Evolutionary conservation across 2,329 filamentous ascomycete species (phyloP).

Genomic region (Pyrenochaeta sp.): DNA sequence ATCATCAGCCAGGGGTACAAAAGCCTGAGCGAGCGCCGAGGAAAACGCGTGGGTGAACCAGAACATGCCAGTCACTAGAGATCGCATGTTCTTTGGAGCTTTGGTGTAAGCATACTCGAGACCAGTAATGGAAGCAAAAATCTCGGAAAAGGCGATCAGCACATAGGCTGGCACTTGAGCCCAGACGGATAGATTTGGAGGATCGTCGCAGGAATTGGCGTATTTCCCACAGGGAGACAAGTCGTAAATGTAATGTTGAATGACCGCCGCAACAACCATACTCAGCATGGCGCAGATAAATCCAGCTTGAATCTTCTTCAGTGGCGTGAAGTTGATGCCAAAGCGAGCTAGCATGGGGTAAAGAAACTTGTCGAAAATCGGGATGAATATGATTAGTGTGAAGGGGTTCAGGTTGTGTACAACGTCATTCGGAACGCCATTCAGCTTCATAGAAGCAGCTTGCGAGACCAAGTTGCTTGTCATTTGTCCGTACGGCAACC

Average conservation of each 20-base stretch:
- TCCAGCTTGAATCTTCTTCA: constrained; percentile 76
- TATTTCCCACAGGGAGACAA: constrained; percentile 54
- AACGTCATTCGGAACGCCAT: constrained; percentile 78
- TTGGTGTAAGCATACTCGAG: constrained; percentile 78
- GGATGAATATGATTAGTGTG: constrained; percentile 77
- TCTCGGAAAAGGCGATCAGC: constrained; percentile 65
- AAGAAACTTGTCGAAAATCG: constrained; percentile 66
- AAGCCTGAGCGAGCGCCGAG: constrained; percentile 29
- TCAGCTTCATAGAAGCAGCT: constrained; percentile 60
- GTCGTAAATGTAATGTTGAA: constrained; percentile 66
- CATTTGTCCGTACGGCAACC: constrained; percentile 72
- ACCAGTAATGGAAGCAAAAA: constrained; percentile 71
- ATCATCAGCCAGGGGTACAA: constrained; percentile 29
- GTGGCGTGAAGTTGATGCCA: constrained; percentile 73
- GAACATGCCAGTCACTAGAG: constrained; percentile 39
- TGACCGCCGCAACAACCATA: constrained; percentile 63
- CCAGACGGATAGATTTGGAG: constrained; percentile 59
- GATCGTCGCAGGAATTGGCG: constrained; percentile 44
- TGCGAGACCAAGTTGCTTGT: constrained; percentile 66
- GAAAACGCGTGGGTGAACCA: constrained; percentile 45
- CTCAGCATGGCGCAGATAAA: constrained; percentile 73
- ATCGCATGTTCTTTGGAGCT: constrained; percentile 69
- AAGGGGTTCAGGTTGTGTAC: constrained; percentile 80
- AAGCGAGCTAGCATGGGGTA: constrained; percentile 72
- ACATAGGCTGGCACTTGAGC: constrained; percentile 60